Percentiles rank a stretch among this genome's conserved stretches.
These are phyloP conservation scores for Plasmodium ovale DNA, from an alignment of 169 alveolate species.

Conservation along the genomic window DNA sequence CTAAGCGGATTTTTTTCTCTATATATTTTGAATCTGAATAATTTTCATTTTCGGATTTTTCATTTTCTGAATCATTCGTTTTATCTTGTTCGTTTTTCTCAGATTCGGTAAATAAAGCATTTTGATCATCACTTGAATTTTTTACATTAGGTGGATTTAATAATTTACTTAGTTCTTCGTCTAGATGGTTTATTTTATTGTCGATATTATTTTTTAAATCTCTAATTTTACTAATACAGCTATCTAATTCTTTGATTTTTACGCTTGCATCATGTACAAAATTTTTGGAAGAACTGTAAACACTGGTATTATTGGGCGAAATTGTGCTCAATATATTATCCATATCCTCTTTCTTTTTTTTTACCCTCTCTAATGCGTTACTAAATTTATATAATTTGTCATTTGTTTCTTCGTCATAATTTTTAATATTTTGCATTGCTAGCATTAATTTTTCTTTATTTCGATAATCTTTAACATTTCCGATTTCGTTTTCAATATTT, in stretches of 20 bases:
- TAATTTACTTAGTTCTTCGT: not conserved
- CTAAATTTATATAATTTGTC: not conserved
- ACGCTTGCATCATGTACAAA: not conserved
- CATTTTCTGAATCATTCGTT: not conserved
- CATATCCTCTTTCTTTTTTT: not conserved
- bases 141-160: not conserved
- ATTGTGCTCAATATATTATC: conserved; percentile 2
- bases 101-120: not conserved
- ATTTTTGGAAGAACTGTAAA: not conserved
- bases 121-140: not conserved
- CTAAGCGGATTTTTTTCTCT: not conserved
- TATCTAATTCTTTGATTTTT: not conserved
- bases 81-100: not conserved
- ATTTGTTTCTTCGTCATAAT: not conserved
- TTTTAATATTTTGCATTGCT: conserved; percentile 2
- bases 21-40: not conserved
- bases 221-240: not conserved
- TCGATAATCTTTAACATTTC: not conserved
- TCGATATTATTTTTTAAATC: not conserved
- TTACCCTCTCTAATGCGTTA: not conserved
- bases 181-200: no score
- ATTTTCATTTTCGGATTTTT: not conserved
- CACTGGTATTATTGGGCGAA: not conserved
- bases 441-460: not conserved
- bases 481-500: not conserved